Conservation (phyloP, 2,329 filamentous ascomycete genomes). For the Trichoderma citrinoviride region DNA sequence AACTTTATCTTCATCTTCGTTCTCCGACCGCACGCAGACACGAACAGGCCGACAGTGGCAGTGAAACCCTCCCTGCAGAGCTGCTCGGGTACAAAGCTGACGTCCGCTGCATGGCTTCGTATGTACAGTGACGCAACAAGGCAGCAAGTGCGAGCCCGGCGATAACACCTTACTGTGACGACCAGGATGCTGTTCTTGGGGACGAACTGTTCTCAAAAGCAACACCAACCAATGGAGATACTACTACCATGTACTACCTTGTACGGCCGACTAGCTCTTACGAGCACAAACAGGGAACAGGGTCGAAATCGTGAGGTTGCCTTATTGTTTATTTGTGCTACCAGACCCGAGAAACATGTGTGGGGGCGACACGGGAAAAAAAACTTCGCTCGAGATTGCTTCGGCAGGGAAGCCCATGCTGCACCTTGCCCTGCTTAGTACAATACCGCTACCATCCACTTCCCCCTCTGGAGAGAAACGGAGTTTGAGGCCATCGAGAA, state of each 20-base stretch:
- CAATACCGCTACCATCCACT: neutral
- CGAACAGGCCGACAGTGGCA: neutral
- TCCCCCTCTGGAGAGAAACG: neutral
- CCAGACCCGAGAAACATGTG: neutral
- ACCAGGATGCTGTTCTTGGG: neutral
- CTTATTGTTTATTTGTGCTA: neutral
- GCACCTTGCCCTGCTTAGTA: neutral
- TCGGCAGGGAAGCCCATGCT: neutral
- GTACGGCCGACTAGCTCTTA: conserved; percentile 1
- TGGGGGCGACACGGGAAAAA: conserved; percentile 1
- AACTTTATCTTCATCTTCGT: neutral
- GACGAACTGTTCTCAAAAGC: neutral
- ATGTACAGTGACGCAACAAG: neutral
- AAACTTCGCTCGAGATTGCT: conserved; percentile 15
- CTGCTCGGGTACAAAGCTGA: conserved; percentile 1
- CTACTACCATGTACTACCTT: too few species aligned
- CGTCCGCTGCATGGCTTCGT: neutral
- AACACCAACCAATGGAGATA: neutral
- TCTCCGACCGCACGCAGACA: neutral
- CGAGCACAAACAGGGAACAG: neutral
- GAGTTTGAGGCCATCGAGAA: neutral
- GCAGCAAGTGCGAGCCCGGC: neutral
- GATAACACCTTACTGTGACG: neutral
- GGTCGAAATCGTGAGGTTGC: neutral
- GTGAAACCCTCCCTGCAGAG: neutral